A percentile compares a stretch with the other conserved stretches of the same genome.
These are phyloP conservation scores for Incumbomyces delicatus DNA, from an alignment of 2,329 filamentous ascomycete species.

Conservation along the genomic window DNA sequence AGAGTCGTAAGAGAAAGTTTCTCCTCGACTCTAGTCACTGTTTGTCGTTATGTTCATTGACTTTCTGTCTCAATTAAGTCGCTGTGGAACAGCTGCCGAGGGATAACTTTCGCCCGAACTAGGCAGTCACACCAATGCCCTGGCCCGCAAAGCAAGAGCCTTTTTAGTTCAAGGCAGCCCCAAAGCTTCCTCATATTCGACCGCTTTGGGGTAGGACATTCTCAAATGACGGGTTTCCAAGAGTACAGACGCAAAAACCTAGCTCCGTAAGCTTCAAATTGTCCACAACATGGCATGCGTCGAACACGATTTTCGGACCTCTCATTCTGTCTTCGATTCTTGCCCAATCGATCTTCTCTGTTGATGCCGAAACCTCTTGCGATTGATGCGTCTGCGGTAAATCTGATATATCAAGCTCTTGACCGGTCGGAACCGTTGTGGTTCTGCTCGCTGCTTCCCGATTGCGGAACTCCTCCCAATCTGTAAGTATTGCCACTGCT, in stretches of 20 bases:
- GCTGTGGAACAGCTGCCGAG: no score
- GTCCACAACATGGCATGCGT: constrained; percentile 34
- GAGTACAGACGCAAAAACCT: constrained; percentile 24
- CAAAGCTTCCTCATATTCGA: no score
- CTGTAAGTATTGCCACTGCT: constrained; percentile 43
- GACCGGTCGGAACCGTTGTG: constrained; percentile 1
- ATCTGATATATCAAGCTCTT: not conserved
- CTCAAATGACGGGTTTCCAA: no score
- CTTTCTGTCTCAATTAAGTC: no score
- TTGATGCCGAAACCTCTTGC: constrained; percentile 6
- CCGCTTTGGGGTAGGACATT: no score
- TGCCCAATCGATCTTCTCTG: constrained; percentile 35
- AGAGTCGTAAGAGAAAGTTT: no score
- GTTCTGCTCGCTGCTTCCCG: constrained; percentile 7
- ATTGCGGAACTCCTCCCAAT: constrained; percentile 41
- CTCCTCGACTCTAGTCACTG: no score
- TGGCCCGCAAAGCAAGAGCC: no score
- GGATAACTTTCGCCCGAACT: no score
- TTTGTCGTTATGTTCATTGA: no score
- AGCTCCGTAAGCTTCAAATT: constrained; percentile 26
- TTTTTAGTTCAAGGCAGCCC: no score
- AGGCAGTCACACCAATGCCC: no score
- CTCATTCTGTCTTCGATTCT: constrained; percentile 36
- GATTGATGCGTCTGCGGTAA: not conserved
- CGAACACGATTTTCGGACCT: constrained; percentile 42